phyloP scores from a whole-genome alignment of 768 basidiomycete genomes.

The Rhodosporidiobolus odoratus region DNA sequence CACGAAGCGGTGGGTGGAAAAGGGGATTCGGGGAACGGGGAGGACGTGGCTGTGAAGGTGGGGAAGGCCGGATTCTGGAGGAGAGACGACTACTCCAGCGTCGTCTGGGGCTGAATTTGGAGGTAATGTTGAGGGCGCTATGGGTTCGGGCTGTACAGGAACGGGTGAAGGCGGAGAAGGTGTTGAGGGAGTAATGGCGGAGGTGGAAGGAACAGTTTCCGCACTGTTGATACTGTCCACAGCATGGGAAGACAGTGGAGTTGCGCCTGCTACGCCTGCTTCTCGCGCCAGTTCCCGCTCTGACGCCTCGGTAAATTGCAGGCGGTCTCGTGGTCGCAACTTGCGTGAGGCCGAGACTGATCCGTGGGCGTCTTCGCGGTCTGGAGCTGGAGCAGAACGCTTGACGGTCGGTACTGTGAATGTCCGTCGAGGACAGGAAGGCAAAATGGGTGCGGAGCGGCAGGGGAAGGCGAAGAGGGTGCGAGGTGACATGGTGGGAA shows the following conservation, averaged over 20 bases:
- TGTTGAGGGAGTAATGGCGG: too few species aligned
- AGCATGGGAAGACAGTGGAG: too few species aligned
- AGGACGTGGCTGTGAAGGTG: constrained; percentile 17
- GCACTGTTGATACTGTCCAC: too few species aligned
- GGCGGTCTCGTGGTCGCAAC: constrained; percentile 18
- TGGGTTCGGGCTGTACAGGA: too few species aligned
- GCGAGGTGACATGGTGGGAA: too few species aligned
- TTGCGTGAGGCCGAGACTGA: neutral
- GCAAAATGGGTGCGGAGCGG: neutral
- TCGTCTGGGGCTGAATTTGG: neutral
- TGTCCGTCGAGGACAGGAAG: neutral
- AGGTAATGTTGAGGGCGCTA: too few species aligned
- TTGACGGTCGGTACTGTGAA: too few species aligned
- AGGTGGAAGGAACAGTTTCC: too few species aligned
- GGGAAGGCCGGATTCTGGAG: constrained; percentile 15
- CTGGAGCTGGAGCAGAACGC: neutral
- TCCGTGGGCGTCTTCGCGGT: constrained; percentile 7
- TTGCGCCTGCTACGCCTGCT: neutral
- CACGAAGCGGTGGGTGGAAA: constrained; percentile 50
- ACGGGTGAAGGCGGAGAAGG: too few species aligned
- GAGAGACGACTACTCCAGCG: constrained; percentile 11
- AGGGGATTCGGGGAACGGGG: constrained; percentile 43
- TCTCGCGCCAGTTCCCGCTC: neutral
- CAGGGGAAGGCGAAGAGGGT: neutral
- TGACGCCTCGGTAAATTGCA: constrained; percentile 29